A percentile compares a stretch with the other conserved stretches of the same genome.
Conservation (phyloP, 2,329 filamentous ascomycete genomes). For the Aspergillus sp. region DNA sequence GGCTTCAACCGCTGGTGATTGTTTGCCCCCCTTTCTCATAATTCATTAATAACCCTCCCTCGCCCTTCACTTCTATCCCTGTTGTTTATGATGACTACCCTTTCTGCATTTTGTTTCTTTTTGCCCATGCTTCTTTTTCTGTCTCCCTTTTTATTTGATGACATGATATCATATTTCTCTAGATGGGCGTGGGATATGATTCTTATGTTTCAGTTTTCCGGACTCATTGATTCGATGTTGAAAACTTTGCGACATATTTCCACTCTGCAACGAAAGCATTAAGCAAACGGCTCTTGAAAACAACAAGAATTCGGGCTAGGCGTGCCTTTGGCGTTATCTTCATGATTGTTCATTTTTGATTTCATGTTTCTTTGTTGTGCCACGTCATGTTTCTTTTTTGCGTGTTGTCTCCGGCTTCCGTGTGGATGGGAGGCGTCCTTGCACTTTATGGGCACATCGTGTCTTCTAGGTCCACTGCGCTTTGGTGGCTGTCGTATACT, state of each 20-base stretch:
- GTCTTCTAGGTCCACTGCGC: slow-evolving; percentile 33
- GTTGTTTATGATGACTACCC: slow-evolving; percentile 25
- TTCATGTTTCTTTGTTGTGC: slow-evolving; percentile 23
- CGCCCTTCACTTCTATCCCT: slow-evolving; percentile 17
- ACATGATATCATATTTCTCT: slow-evolving; percentile 37
- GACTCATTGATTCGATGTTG: slow-evolving; percentile 26
- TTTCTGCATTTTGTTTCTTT: slow-evolving; percentile 29
- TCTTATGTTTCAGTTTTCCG: slow-evolving; percentile 20
- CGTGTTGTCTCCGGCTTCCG: slow-evolving; percentile 8
- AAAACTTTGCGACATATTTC: slow-evolving; percentile 27
- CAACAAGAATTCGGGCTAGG: slow-evolving; percentile 33
- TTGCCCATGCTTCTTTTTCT: slow-evolving; percentile 10
- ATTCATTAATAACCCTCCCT: slow-evolving; percentile 25
- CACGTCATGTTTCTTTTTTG: slow-evolving; percentile 22
- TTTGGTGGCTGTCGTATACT: slow-evolving; percentile 35
- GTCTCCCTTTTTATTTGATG: slow-evolving; percentile 29
- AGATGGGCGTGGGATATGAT: slow-evolving; percentile 29
- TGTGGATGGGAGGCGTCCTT: slow-evolving; percentile 33
- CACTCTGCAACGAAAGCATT: slow-evolving; percentile 35
- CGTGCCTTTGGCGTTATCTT: slow-evolving; percentile 39
- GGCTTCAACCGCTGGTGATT: slow-evolving; percentile 68
- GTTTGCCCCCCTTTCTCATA: slow-evolving; percentile 24
- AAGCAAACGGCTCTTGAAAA: slow-evolving; percentile 36
- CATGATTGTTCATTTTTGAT: slow-evolving; percentile 24
- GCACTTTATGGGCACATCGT: slow-evolving; percentile 38